phyloP scores from a whole-genome alignment of 1,284 basidiomycete species.

The Sporisorium reilianum region DNA sequence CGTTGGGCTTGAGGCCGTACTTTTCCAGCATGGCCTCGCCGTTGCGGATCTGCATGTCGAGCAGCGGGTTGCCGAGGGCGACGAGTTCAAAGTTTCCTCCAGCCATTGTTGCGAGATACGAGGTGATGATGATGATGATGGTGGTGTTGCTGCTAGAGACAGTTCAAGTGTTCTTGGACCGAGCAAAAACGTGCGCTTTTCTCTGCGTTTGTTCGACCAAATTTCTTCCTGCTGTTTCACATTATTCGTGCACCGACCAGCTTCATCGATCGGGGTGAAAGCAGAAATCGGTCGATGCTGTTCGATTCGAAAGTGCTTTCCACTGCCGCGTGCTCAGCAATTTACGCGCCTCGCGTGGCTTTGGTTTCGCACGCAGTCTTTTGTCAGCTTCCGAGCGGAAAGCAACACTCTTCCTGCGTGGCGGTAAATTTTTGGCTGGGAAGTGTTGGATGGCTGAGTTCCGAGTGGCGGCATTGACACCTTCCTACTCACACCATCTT shows the following conservation, averaged over 20 bases:
- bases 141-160: no score
- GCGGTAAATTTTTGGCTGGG: background rate
- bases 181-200: background rate
- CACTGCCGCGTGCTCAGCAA: slow-evolving; percentile 5
- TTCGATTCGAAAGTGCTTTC: background rate
- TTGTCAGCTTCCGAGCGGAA: slow-evolving; percentile 9
- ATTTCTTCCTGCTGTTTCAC: slow-evolving; percentile 23
- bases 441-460: slow-evolving; percentile 18
- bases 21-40: slow-evolving; percentile 88
- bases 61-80: slow-evolving; percentile 68
- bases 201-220: slow-evolving; percentile 10
- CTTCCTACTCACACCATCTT: background rate
- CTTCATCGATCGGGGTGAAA: no score
- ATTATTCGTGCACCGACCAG: slow-evolving; percentile 18
- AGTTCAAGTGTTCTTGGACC: no score
- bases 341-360: slow-evolving; percentile 22
- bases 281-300: background rate
- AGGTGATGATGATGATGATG: background rate
- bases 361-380: no score
- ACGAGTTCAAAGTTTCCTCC: slow-evolving; percentile 66
- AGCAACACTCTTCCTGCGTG: slow-evolving; percentile 5
- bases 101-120: slow-evolving; percentile 27
- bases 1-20: slow-evolving; percentile 92
- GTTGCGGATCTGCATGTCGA: slow-evolving; percentile 72
- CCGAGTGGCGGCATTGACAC: slow-evolving; percentile 8